Evolutionary conservation across 2,329 filamentous ascomycete species (phyloP).

Genomic region (Trichoderma koningiopsis): DNA sequence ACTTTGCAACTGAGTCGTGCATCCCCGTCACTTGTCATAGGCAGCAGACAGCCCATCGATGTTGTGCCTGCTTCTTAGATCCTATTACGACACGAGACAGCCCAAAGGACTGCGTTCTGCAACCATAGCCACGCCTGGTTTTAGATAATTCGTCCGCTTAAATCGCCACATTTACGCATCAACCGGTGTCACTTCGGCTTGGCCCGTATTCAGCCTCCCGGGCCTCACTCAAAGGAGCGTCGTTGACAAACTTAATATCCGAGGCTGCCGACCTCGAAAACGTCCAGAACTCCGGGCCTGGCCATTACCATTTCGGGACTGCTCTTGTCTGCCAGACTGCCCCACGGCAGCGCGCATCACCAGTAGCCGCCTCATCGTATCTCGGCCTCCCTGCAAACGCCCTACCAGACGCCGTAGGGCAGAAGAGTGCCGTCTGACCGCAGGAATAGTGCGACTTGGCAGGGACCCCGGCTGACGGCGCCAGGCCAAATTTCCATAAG

Average conservation of each 20-base stretch:
- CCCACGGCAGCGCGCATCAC: slow-evolving; percentile 23
- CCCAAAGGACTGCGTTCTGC: slow-evolving; percentile 2
- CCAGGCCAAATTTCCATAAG: slow-evolving; percentile 37
- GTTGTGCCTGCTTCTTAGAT: slow-evolving; percentile 6
- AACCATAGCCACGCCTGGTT: slow-evolving; percentile 5
- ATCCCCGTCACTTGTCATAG: slow-evolving; percentile 2
- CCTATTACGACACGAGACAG: slow-evolving; percentile 14
- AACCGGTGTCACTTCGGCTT: slow-evolving; percentile 6
- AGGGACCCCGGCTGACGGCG: slow-evolving; percentile 38
- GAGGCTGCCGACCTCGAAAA: slow-evolving; percentile 18
- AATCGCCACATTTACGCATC: slow-evolving; percentile 3
- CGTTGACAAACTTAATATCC: slow-evolving; percentile 7
- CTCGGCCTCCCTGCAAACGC: slow-evolving; percentile 30
- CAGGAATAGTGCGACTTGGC: slow-evolving; percentile 40
- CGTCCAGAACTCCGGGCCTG: neutral
- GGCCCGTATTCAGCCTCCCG: slow-evolving; percentile 9
- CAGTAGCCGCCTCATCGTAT: slow-evolving; percentile 21
- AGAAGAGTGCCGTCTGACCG: slow-evolving; percentile 40
- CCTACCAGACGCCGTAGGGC: slow-evolving; percentile 36
- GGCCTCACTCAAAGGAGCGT: neutral
- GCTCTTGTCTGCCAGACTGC: slow-evolving; percentile 8
- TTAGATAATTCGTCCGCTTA: neutral
- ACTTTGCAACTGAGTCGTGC: slow-evolving; percentile 5
- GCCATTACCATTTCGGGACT: slow-evolving; percentile 22
- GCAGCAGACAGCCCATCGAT: slow-evolving; percentile 13